Base-by-base conservation (phyloP, 768 basidiomycete genomes). In the Boletus speciosus region DNA sequence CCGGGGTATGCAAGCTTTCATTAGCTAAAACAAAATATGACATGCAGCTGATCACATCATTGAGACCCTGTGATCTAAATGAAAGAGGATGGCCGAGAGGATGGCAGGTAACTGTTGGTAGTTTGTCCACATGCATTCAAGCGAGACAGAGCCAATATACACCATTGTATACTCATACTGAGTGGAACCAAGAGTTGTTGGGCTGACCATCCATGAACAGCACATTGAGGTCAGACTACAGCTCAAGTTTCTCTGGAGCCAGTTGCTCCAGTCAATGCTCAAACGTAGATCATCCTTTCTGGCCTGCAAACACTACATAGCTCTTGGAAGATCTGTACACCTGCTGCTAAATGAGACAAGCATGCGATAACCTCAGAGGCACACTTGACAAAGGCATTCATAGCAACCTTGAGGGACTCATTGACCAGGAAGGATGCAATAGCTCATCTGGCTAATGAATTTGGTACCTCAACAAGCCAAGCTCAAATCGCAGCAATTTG, bases 261-360 rank as follows among this genome's bases (percentile, higher is more conserved):
- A 84, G 87, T 51, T 66, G 72, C 23, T 74, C 75, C 56, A 85
- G 74, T 66, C 84, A 87, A 70, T 85, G 89, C 56, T 85, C 90
- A 56, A 85, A 82, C 12, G 76, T 83, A 12, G 83, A 88, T 9
- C 87, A 95, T 94, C 40, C 88, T 83, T 32, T 82, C 79, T 19
- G 94, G 92, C 58, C 91, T 88, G 45, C 95, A 85, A 56, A 95
- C 78, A 36, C 82, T 82, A 69, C 88, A 91, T n/a, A 97, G 72
- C 45, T 93, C 91, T 60, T 87, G 83, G 61, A 93, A 89, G 34
- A 93, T 80, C 50, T 85, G 77, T 6, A 80, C 77, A 4, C 90
- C 91, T 15, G 85, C 80, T 15, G 77, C 75, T 25, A 88, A 89
- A 52, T 88, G 86, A 48, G 90, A 90, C 6, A 98, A 78, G 60